Percentiles rank a stretch among this genome's conserved stretches.
phyloP scores from a whole-genome alignment of 2,329 filamentous ascomycete species.

The Colletotrichum tropicicola region DNA sequence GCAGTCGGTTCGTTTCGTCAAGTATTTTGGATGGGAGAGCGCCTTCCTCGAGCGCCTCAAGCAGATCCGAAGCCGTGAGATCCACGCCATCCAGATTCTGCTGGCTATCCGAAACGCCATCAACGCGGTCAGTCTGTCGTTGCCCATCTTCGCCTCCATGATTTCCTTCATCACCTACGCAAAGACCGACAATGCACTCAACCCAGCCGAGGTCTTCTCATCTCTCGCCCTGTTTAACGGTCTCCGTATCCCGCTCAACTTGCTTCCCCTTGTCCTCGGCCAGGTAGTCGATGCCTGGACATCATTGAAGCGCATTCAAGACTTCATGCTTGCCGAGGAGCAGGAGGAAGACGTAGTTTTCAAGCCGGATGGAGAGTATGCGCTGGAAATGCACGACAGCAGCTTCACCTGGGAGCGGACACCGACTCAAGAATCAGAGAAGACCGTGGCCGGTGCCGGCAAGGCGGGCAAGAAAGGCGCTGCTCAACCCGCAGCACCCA shows the following conservation, averaged over 20 bases:
- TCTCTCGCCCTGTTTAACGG: slow-evolving; percentile 94
- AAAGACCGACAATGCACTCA: slow-evolving; percentile 71
- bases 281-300: slow-evolving; percentile 91
- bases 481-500: slow-evolving; percentile 14
- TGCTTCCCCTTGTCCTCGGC: slow-evolving; percentile 87
- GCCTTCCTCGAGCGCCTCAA: slow-evolving; percentile 83
- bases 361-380: slow-evolving; percentile 67
- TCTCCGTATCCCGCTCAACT: slow-evolving; percentile 86
- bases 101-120: slow-evolving; percentile 86
- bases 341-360: slow-evolving; percentile 73
- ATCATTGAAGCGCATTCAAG: slow-evolving; percentile 85
- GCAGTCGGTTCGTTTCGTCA: slow-evolving; percentile 91
- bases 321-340: slow-evolving; percentile 89
- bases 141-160: slow-evolving; percentile 96
- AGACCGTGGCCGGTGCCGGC: slow-evolving; percentile 46
- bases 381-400: slow-evolving; percentile 76
- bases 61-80: slow-evolving; percentile 79
- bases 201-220: slow-evolving; percentile 86
- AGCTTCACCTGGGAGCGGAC: slow-evolving; percentile 89
- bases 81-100: slow-evolving; percentile 83
- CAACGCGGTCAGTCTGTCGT: slow-evolving; percentile 82
- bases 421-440: slow-evolving; percentile 62
- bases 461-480: slow-evolving; percentile 57
- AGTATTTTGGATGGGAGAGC: slow-evolving; percentile 95
- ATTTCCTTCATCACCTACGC: slow-evolving; percentile 88